Percentiles rank a stretch among this genome's conserved stretches.
Conservation (phyloP, 495 filamentous ascomycete genomes). For the Arthonia radiata region DNA sequence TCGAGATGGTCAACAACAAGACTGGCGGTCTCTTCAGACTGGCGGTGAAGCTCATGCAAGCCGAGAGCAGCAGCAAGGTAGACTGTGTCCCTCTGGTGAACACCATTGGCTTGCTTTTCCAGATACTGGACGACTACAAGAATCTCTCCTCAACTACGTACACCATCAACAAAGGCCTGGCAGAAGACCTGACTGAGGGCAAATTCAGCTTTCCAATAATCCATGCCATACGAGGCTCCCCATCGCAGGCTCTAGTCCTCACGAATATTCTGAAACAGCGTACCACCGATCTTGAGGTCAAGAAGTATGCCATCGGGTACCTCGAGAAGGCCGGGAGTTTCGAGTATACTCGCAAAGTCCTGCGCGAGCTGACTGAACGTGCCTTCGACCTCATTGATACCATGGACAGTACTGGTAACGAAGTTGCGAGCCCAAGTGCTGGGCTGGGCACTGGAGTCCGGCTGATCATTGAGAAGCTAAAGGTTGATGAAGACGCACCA, state of each 20-base stretch:
- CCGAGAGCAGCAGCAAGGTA: conserved; percentile 38
- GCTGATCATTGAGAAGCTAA: neutral
- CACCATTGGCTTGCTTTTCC: conserved; percentile 51
- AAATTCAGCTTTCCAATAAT: conserved; percentile 98
- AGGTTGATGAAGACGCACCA: neutral
- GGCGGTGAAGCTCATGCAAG: conserved; percentile 90
- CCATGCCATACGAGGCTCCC: conserved; percentile 68
- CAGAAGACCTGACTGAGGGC: conserved; percentile 90
- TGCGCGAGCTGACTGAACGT: conserved; percentile 37
- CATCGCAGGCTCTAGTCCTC: conserved; percentile 53
- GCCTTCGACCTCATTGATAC: conserved; percentile 41
- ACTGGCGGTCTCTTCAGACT: conserved; percentile 89
- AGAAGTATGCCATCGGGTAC: conserved; percentile 71
- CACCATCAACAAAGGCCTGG: conserved; percentile 74
- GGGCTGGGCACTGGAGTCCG: neutral
- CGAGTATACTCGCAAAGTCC: conserved; percentile 50
- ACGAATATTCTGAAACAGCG: conserved; percentile 83
- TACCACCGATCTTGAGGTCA: conserved; percentile 65
- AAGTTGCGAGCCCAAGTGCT: conserved; percentile 5
- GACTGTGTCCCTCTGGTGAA: conserved; percentile 76
- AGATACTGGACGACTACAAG: conserved; percentile 90
- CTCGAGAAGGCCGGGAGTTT: conserved; percentile 83
- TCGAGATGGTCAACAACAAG: conserved; percentile 98
- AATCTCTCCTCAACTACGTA: conserved; percentile 52
- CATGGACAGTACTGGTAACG: too few species aligned